phyloP scores from a whole-genome alignment of 371 early-diverging fungal species.

The Mortierella sp. region DNA sequence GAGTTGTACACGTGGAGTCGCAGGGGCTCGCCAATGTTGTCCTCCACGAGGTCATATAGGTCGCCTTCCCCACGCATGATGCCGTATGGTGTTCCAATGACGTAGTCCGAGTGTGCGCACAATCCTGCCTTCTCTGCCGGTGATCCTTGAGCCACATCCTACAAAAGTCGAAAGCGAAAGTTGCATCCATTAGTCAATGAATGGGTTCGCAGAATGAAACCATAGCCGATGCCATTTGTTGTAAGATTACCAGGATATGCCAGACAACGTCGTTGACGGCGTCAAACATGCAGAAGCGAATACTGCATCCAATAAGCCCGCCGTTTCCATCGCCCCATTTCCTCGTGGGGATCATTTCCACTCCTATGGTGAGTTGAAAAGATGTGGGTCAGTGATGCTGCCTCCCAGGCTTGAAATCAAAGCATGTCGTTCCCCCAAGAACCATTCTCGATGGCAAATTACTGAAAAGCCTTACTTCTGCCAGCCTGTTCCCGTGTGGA shows the following conservation, averaged over 20 bases:
- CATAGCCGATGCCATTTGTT: not conserved
- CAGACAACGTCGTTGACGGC: constrained; percentile 77
- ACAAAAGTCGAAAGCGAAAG: not conserved
- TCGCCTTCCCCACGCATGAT: constrained; percentile 75
- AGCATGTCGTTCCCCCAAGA: not conserved
- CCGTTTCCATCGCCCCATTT: constrained; percentile 62
- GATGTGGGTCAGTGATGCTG: not conserved
- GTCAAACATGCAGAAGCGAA: constrained; percentile 81
- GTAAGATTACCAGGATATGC: constrained; percentile 71
- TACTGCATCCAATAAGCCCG: constrained; percentile 73
- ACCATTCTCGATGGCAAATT: not conserved
- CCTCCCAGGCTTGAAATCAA: not conserved
- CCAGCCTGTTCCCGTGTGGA: constrained; percentile 76
- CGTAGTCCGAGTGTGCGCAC: constrained; percentile 75
- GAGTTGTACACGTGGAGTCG: constrained; percentile 77
- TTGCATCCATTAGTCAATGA: not conserved
- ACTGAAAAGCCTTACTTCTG: constrained; percentile 61
- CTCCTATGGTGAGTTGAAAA: constrained; percentile 53
- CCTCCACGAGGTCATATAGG: constrained; percentile 74
- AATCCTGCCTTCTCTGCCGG: constrained; percentile 82
- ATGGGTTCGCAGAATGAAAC: not conserved
- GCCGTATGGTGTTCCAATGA: constrained; percentile 77
- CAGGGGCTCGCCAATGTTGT: constrained; percentile 72
- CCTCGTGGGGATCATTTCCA: constrained; percentile 67
- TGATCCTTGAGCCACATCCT: constrained; percentile 61